phyloP scores from a whole-genome alignment of 257 asterid genomes.

The Misopates orontium region DNA sequence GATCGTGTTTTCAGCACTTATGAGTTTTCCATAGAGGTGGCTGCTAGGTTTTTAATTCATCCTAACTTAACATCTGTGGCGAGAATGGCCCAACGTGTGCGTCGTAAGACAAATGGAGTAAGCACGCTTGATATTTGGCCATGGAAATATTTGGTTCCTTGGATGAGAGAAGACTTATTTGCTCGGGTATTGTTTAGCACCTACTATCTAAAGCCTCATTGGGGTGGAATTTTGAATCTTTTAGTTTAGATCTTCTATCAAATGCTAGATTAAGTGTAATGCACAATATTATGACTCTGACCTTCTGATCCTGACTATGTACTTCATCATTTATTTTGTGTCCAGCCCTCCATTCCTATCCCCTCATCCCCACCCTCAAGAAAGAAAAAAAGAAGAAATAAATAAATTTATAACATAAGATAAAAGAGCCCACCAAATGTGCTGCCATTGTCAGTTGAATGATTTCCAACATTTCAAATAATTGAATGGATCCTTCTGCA shows the following conservation, averaged over 20 bases:
- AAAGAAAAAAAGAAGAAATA: neutral
- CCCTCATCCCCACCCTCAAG: too few relatives aligned
- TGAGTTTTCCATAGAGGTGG: constrained; percentile 97
- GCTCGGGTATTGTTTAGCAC: constrained; percentile 69
- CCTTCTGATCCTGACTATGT: neutral
- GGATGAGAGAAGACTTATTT: constrained; percentile 98
- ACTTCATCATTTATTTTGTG: neutral
- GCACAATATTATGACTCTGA: neutral
- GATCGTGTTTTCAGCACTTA: constrained; percentile 94
- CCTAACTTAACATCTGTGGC: constrained; percentile 86
- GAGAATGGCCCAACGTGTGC: constrained; percentile 50
- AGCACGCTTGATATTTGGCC: constrained; percentile 99
- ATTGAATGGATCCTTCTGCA: too few relatives aligned
- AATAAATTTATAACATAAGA: neutral
- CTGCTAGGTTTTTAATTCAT: constrained; percentile 88
- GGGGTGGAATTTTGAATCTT: constrained; percentile 2
- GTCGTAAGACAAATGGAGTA: constrained; percentile 56
- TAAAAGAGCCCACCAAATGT: too few relatives aligned
- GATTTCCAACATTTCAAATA: too few relatives aligned
- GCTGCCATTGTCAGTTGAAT: too few relatives aligned
- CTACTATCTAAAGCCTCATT: constrained; percentile 21
- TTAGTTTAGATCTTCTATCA: constrained; percentile 1
- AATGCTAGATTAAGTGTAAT: constrained; percentile 10
- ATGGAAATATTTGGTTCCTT: constrained; percentile 97
- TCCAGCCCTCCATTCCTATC: too few relatives aligned